phyloP scores from a whole-genome alignment of 768 basidiomycete genomes.

The Astraeus odoratus region DNA sequence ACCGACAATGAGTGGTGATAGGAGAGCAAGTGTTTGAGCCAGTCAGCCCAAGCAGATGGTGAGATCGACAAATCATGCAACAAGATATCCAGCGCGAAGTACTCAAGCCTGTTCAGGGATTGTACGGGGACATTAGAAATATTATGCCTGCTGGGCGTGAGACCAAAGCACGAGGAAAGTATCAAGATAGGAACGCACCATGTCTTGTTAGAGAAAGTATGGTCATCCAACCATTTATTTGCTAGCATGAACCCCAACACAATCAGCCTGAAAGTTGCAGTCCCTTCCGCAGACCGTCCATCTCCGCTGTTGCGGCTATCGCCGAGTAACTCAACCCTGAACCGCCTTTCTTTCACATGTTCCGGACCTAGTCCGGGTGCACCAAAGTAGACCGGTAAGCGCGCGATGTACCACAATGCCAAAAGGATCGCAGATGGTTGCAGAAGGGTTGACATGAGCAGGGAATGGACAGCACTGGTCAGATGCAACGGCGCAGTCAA shows the following conservation, averaged over 20 bases:
- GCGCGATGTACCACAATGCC: conserved; percentile 77
- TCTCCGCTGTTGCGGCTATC: conserved; percentile 38
- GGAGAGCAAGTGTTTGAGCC: conserved; percentile 59
- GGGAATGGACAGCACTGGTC: conserved; percentile 57
- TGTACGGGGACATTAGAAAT: conserved; percentile 72
- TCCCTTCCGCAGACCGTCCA: conserved; percentile 43
- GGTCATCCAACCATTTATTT: conserved; percentile 86
- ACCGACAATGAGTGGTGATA: conserved; percentile 62
- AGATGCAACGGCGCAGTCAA: conserved; percentile 40
- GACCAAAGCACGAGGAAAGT: conserved; percentile 4
- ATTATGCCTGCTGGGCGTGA: conserved; percentile 50
- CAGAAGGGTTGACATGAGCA: conserved; percentile 70
- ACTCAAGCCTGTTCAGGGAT: conserved; percentile 64
- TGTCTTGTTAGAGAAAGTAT: conserved; percentile 86
- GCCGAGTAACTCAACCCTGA: conserved; percentile 58
- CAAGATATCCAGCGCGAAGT: conserved; percentile 64
- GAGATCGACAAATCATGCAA: conserved; percentile 65
- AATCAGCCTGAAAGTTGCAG: conserved; percentile 65
- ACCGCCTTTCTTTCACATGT: conserved; percentile 51
- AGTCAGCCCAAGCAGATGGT: conserved; percentile 56
- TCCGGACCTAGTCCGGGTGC: conserved; percentile 44
- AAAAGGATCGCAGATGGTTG: conserved; percentile 78
- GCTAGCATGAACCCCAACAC: conserved; percentile 80
- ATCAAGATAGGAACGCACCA: conserved; percentile 43
- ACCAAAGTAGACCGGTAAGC: conserved; percentile 63